Evolutionary conservation across 495 filamentous ascomycete species (phyloP), one percentile per base, ranked within the genome.

Genomic region (Aspergillus bridgeri): DNA sequence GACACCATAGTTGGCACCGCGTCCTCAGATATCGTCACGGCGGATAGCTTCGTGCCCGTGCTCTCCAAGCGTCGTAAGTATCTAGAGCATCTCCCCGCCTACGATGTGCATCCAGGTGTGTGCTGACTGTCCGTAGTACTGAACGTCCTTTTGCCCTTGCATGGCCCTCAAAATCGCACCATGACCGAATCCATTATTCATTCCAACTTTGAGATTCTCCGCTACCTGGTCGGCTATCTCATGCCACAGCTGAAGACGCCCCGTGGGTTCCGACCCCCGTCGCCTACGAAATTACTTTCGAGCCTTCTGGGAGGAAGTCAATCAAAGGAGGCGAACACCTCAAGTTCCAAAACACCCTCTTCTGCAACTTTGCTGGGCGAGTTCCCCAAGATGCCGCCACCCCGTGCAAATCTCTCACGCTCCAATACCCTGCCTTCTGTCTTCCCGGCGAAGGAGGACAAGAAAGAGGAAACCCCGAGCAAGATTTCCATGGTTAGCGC

Each of bases 251-350:
- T 76, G 75, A 57, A 83, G 75, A 64, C 82, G 61, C 59, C 79
- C 58, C 59, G 79, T 64, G 62, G 79, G 0, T 87, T 90, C 62
- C 81, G 91, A 20, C 86, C 89, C 11, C 82, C 86, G 11, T 96
- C 92, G 9, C 93, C 94, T 0, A 90, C 93, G 38, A 98, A 98
- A 70, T 73, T 97, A 64, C 80, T 98, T 23, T 94, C 92, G 0
- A 94, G 82, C 61, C 81, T 98, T 51, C 76, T 96, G 27, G 83
- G 83, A 48, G 81, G 83, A 19, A 81, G 74, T 29, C 76, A 74
- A 48, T 57, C 66, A 42, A 69, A 67, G 38, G 76, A 79, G 2
- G 67, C 48, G 21, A 49, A 65, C 45, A 60, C 62, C 0, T 63
- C 72, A 3, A 69, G 61, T 8, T 48, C 69, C 13, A 79, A 78